phyloP scores from a whole-genome alignment of 768 basidiomycete genomes.

The Rubroboletus satanas region DNA sequence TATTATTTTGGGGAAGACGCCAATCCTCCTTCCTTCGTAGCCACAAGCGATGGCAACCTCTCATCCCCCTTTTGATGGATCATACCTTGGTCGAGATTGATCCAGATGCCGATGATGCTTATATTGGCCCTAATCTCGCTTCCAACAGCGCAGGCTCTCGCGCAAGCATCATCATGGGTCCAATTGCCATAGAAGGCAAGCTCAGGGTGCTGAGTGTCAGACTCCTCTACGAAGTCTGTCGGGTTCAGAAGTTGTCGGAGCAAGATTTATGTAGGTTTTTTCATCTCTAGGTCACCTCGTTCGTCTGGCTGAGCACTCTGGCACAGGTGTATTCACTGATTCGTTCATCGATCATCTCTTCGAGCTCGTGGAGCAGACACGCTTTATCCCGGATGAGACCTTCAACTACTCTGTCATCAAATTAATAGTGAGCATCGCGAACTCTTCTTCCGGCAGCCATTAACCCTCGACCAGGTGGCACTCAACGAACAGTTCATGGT shows the following conservation, averaged over 20 bases:
- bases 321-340: constrained; percentile 73
- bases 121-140: constrained; percentile 38
- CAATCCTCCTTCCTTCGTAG: constrained; percentile 69
- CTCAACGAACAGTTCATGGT: constrained; percentile 99
- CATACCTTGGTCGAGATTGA: constrained; percentile 81
- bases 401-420: constrained; percentile 97
- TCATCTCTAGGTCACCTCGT: not conserved
- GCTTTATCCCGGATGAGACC: constrained; percentile 82
- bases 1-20: constrained; percentile 72
- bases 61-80: constrained; percentile 82
- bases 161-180: constrained; percentile 39
- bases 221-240: constrained; percentile 88
- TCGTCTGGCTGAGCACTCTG: constrained; percentile 3
- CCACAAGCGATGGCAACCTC: constrained; percentile 77
- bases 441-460: not conserved
- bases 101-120: constrained; percentile 62
- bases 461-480: constrained; percentile 57
- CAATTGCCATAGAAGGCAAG: constrained; percentile 79
- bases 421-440: constrained; percentile 61
- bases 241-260: constrained; percentile 78
- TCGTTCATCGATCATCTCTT: constrained; percentile 85
- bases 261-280: constrained; percentile 70
- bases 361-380: constrained; percentile 89
- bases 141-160: constrained; percentile 26
- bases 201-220: constrained; percentile 66